Conservation (phyloP, 2,329 filamentous ascomycete species). For the Hypoxylon sp. region DNA sequence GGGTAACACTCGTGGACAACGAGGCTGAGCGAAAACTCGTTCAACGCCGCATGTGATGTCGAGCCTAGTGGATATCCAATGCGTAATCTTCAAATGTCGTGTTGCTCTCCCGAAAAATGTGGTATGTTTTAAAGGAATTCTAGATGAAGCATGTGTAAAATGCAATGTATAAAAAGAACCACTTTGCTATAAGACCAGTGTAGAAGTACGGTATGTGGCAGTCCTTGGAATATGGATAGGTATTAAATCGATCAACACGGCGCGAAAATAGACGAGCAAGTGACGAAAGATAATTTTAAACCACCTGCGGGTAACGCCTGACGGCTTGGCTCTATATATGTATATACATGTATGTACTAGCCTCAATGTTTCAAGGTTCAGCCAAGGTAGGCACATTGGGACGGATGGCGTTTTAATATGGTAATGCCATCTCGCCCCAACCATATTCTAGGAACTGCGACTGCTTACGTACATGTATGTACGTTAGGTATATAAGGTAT, state of each 20-base stretch:
- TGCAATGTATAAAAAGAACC: constrained; percentile 23
- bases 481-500: background rate
- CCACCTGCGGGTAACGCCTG: constrained; percentile 14
- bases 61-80: constrained; percentile 40
- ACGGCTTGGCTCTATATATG: constrained; percentile 1
- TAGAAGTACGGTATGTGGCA: constrained; percentile 18
- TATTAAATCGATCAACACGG: constrained; percentile 10
- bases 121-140: constrained; percentile 12
- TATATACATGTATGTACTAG: background rate
- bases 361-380: background rate
- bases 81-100: constrained; percentile 29
- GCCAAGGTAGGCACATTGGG: background rate
- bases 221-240: background rate
- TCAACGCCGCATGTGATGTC: constrained; percentile 38
- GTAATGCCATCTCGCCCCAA: background rate
- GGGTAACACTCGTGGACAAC: constrained; percentile 38
- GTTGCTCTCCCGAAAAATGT: constrained; percentile 32
- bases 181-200: constrained; percentile 13
- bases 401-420: too few relatives aligned
- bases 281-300: constrained; percentile 10
- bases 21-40: constrained; percentile 40
- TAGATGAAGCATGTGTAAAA: constrained; percentile 39
- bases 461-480: background rate
- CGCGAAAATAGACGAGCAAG: constrained; percentile 8
- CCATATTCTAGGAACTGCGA: background rate